Conservation (phyloP, 768 basidiomycete species). For the Rickenella mellea region DNA sequence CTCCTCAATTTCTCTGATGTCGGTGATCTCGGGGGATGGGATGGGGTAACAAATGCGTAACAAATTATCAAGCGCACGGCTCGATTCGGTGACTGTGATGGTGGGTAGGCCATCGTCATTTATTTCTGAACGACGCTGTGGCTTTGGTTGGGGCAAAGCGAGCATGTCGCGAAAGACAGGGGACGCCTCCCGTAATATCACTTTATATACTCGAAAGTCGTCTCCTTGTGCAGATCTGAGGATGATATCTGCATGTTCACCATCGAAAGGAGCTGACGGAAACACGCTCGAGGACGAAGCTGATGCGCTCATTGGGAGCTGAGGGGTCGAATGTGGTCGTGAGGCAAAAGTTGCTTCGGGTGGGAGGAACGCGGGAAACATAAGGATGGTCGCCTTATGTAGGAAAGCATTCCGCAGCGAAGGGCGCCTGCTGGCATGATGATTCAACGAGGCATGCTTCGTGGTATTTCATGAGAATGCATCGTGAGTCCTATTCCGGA, state of each 20-base stretch:
- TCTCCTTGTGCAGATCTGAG: constrained; percentile 32
- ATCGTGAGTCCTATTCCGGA: too few relatives aligned
- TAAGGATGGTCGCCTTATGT: too few relatives aligned
- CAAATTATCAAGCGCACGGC: constrained; percentile 34
- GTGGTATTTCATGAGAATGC: too few relatives aligned
- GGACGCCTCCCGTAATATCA: constrained; percentile 32
- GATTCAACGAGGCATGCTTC: too few relatives aligned
- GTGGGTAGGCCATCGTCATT: constrained; percentile 32
- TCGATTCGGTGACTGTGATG: constrained; percentile 47
- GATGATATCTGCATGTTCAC: constrained; percentile 30
- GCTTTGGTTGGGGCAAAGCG: constrained; percentile 15
- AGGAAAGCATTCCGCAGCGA: too few relatives aligned
- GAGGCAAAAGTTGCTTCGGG: too few relatives aligned
- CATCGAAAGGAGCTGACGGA: too few relatives aligned
- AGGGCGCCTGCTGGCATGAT: too few relatives aligned
- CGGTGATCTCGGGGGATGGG: constrained; percentile 38
- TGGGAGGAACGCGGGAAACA: too few relatives aligned
- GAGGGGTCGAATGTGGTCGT: too few relatives aligned
- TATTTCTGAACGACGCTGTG: constrained; percentile 16
- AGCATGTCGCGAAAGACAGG: constrained; percentile 23
- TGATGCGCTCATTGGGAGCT: too few relatives aligned
- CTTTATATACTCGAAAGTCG: constrained; percentile 32
- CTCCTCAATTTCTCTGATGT: constrained; percentile 40
- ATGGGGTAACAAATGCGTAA: constrained; percentile 57
- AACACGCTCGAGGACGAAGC: too few relatives aligned